These are phyloP conservation scores for Fusarium sp. DNA, from an alignment of 2,329 filamentous ascomycete genomes.

Conservation along the genomic window DNA sequence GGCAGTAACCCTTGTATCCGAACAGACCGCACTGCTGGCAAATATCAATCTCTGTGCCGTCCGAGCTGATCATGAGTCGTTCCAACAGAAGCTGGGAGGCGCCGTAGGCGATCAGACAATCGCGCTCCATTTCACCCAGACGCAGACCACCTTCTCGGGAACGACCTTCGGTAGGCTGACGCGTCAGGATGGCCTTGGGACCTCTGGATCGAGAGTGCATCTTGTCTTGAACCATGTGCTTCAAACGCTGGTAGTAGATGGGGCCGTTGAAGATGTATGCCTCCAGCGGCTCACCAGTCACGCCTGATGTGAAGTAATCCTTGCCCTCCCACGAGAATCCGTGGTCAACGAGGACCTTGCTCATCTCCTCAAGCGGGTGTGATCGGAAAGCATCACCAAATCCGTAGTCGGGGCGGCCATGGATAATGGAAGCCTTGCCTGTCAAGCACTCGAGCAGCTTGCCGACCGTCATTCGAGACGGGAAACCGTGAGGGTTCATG, in stretches of 20 bases:
- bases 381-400: constrained; percentile 81
- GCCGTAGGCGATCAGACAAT: constrained; percentile 97
- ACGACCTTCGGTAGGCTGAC: constrained; percentile 95
- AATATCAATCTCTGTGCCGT: constrained; percentile 89
- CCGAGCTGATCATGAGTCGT: constrained; percentile 91
- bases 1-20: constrained; percentile 93
- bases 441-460: constrained; percentile 96
- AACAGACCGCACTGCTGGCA: constrained; percentile 95
- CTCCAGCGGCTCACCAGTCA: constrained; percentile 91
- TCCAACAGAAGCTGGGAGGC: constrained; percentile 91
- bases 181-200: constrained; percentile 87
- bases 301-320: constrained; percentile 93
- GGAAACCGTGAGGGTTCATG: constrained; percentile 99
- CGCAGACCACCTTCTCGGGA: constrained; percentile 91
- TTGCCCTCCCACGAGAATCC: constrained; percentile 98
- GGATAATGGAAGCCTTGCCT: constrained; percentile 89
- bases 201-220: constrained; percentile 96
- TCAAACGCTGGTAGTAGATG: constrained; percentile 99
- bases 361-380: constrained; percentile 87
- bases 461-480: constrained; percentile 98
- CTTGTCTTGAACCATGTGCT: constrained; percentile 99
- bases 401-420: constrained; percentile 87
- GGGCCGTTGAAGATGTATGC: constrained; percentile 98
- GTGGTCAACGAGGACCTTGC: constrained; percentile 79
- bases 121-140: constrained; percentile 97